Base-by-base conservation (phyloP, 495 filamentous ascomycete species). In the Penicillium fimorum region DNA sequence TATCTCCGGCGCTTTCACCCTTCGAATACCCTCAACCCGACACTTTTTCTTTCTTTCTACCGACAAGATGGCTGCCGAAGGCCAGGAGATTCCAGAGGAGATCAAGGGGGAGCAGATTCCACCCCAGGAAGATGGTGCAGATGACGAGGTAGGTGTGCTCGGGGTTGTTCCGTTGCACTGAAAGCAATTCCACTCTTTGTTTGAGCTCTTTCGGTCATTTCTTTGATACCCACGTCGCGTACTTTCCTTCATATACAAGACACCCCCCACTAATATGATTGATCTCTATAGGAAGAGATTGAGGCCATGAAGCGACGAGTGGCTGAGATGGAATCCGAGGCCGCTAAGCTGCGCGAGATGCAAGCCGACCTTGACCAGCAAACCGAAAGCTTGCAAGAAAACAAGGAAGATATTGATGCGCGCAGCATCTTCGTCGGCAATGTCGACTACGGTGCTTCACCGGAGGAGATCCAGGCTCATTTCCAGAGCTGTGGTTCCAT, bases 341-440 rank as follows among this genome's bases (percentile, higher is more conserved):
- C 95, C 12, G 89, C 91, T 10, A 97, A 97, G 75, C 81, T 99
- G 44, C 85, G 95, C 55, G 93, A 97, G 73, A 97, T 97, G 92
- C 95, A 99, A 74, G 85, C 87, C 22, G 85, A 82, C 11, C 79
- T 97, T 46, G 95, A 97, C 65, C 86, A 92, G 67, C 86, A 92
- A 61, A 85, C 82, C 32, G 84, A 90, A 58, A 89, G 87, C 57
- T 79, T 96, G 52, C 84, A 86, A 44, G 95, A 99, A 67, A 90
- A 91, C 73, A 93, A 94, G 71, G 95, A 97, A 66, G 95, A 97
- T 65, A 86, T 99, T 47, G 95, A 99, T 74, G 89, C 83, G 59
- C 85, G 95, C 56, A 96, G 91, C 76, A 89, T 99, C 66, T 99
- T 99, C 69, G 95, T 99, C 24, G 95, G 95, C 46, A 99, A 99